Evolutionary conservation across 352 stramenopile genomes (phyloP).

Genomic region (Phytophthora pluvialis): DNA sequence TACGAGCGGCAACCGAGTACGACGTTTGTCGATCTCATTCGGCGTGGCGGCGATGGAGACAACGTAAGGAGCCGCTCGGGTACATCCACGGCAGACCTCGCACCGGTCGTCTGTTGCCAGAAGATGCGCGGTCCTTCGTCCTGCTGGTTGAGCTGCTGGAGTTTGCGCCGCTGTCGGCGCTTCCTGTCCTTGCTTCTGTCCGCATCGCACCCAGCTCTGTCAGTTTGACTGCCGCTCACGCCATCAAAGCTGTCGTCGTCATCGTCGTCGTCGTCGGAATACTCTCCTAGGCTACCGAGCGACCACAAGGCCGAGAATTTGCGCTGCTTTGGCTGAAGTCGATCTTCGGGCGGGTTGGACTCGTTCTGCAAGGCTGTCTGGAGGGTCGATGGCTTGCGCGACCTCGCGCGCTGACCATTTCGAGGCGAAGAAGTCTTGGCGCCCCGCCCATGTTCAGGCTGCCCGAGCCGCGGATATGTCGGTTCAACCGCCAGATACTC

Average conservation of each 20-base stretch:
- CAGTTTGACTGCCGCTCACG: slow-evolving; percentile 8
- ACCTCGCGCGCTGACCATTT: slow-evolving; percentile 1
- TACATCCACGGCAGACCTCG: slow-evolving; percentile 50
- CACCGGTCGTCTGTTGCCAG: slow-evolving; percentile 55
- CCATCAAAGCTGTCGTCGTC: slow-evolving; percentile 24
- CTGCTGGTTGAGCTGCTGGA: slow-evolving; percentile 18
- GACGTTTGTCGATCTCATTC: slow-evolving; percentile 18
- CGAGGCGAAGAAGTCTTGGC: slow-evolving; percentile 3
- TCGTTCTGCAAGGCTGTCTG: slow-evolving; percentile 20
- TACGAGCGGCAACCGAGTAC: slow-evolving; percentile 22
- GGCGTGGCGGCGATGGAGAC: slow-evolving; percentile 17
- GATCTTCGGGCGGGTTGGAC: background rate
- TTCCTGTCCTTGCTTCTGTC: slow-evolving; percentile 17
- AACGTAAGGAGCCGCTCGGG: slow-evolving; percentile 19
- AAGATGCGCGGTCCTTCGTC: slow-evolving; percentile 36
- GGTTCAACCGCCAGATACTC: slow-evolving; percentile 47
- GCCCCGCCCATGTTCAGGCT: background rate
- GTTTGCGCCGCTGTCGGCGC: slow-evolving; percentile 36
- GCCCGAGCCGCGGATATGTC: slow-evolving; percentile 34
- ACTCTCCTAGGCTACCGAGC: slow-evolving; percentile 12
- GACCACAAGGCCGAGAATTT: slow-evolving; percentile 42
- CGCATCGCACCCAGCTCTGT: slow-evolving; percentile 6
- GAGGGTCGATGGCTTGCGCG: slow-evolving; percentile 28
- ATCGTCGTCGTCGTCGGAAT: slow-evolving; percentile 24
- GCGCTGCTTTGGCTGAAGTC: slow-evolving; percentile 43